These are phyloP conservation scores for Tulasnella sp. DNA, from an alignment of 768 basidiomycete genomes.

Conservation along the genomic window DNA sequence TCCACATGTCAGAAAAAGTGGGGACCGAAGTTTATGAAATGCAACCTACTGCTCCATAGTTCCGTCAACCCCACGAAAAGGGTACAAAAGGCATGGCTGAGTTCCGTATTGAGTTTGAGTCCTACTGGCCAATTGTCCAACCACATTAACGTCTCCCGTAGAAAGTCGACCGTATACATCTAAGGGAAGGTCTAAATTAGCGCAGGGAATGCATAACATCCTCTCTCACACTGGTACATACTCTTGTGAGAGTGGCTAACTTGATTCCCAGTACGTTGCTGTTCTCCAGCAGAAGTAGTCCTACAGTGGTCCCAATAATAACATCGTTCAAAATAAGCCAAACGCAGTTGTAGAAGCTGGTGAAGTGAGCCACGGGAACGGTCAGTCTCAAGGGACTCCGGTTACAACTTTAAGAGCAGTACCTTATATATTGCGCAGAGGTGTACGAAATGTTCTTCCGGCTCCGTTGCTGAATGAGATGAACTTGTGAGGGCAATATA, in stretches of 20 bases:
- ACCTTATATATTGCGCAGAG: not conserved
- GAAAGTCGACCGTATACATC: constrained; percentile 46
- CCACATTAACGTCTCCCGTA: constrained; percentile 65
- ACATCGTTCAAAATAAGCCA: constrained; percentile 92
- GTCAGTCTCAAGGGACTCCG: not conserved
- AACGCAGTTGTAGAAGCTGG: constrained; percentile 83
- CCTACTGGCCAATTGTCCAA: constrained; percentile 95
- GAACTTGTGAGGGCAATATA: constrained; percentile 43
- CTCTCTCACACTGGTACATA: constrained; percentile 33
- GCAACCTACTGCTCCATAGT: constrained; percentile 66
- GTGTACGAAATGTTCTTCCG: not conserved
- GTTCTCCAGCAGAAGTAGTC: constrained; percentile 68
- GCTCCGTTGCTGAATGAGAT: not conserved
- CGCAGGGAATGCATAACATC: constrained; percentile 9
- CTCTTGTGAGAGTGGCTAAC: constrained; percentile 43
- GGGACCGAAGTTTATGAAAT: not conserved
- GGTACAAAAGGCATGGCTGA: constrained; percentile 80
- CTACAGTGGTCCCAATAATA: constrained; percentile 73
- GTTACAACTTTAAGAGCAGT: not conserved
- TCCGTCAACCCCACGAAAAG: constrained; percentile 62
- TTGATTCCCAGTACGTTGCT: constrained; percentile 45
- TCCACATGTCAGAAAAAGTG: not conserved
- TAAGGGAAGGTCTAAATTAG: constrained; percentile 28
- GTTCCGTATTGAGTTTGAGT: constrained; percentile 90
- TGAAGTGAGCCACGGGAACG: not conserved